Percentiles rank a stretch among this genome's conserved stretches.
Conservation (phyloP, 1,284 basidiomycete genomes). For the Ustilago sp. region DNA sequence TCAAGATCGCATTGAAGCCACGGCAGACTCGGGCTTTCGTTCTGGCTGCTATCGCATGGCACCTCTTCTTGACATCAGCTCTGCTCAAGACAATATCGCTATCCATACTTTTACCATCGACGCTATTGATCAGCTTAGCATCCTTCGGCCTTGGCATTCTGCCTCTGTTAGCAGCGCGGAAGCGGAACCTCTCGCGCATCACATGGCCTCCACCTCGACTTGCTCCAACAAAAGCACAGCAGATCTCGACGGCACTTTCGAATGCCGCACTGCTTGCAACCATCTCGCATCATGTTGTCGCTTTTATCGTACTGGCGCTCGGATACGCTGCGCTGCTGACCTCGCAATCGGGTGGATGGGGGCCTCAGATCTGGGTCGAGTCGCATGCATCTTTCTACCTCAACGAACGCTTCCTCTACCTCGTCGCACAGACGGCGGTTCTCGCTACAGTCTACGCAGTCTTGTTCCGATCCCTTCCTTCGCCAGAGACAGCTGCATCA, state of each 20-base stretch:
- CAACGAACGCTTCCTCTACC: slow-evolving; percentile 56
- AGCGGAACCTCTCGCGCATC: slow-evolving; percentile 27
- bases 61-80: slow-evolving; percentile 32
- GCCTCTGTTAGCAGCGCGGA: slow-evolving; percentile 41
- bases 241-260: slow-evolving; percentile 21
- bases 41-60: slow-evolving; percentile 38
- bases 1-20: slow-evolving; percentile 51
- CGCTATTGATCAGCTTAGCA: slow-evolving; percentile 15
- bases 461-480: slow-evolving; percentile 26
- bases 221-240: slow-evolving; percentile 17
- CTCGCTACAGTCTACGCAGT: slow-evolving; percentile 36
- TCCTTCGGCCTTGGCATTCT: slow-evolving; percentile 37
- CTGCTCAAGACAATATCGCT: slow-evolving; percentile 23
- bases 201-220: slow-evolving; percentile 13
- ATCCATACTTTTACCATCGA: slow-evolving; percentile 16
- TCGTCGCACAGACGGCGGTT: slow-evolving; percentile 22
- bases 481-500: slow-evolving; percentile 21
- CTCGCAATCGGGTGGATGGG: slow-evolving; percentile 31
- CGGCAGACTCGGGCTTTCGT: slow-evolving; percentile 59
- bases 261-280: neutral
- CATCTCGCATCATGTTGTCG: slow-evolving; percentile 23
- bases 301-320: slow-evolving; percentile 29
- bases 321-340: slow-evolving; percentile 22
- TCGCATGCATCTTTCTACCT: slow-evolving; percentile 56
- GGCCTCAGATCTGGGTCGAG: slow-evolving; percentile 46